Conservation (phyloP, 2,329 filamentous ascomycete species). For the Hypoxylon sp. region DNA sequence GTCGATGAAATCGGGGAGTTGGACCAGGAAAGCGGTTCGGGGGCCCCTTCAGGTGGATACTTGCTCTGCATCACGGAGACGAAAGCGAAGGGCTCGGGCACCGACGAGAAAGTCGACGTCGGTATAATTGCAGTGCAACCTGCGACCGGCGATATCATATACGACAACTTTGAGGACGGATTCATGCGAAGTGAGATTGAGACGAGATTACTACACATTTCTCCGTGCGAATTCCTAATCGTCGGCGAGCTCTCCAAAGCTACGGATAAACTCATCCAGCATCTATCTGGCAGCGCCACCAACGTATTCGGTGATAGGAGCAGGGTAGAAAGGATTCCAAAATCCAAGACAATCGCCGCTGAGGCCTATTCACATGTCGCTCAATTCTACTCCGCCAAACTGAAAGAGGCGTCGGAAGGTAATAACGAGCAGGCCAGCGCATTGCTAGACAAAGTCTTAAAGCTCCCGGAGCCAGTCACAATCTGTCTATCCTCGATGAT, state of each 20-base stretch:
- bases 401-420: slow-evolving; percentile 70
- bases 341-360: slow-evolving; percentile 82
- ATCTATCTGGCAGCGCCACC: slow-evolving; percentile 87
- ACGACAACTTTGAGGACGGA: slow-evolving; percentile 95
- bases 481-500: slow-evolving; percentile 98
- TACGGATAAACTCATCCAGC: slow-evolving; percentile 90
- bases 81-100: slow-evolving; percentile 80
- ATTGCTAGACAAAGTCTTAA: slow-evolving; percentile 86
- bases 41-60: slow-evolving; percentile 79
- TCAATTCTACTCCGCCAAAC: slow-evolving; percentile 89
- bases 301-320: slow-evolving; percentile 94
- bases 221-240: slow-evolving; percentile 93
- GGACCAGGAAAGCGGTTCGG: slow-evolving; percentile 62
- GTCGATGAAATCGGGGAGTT: slow-evolving; percentile 92
- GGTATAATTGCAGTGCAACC: slow-evolving; percentile 95
- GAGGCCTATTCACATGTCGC: slow-evolving; percentile 91
- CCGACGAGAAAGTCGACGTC: slow-evolving; percentile 92
- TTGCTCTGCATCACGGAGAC: slow-evolving; percentile 91
- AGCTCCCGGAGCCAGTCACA: slow-evolving; percentile 85
- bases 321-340: slow-evolving; percentile 82
- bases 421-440: slow-evolving; percentile 67
- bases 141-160: slow-evolving; percentile 93
- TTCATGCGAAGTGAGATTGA: slow-evolving; percentile 98
- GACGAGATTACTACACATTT: slow-evolving; percentile 93
- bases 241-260: slow-evolving; percentile 91